These are phyloP conservation scores for Neurospora sp. DNA, from an alignment of 495 filamentous ascomycete species.

Conservation along the genomic window DNA sequence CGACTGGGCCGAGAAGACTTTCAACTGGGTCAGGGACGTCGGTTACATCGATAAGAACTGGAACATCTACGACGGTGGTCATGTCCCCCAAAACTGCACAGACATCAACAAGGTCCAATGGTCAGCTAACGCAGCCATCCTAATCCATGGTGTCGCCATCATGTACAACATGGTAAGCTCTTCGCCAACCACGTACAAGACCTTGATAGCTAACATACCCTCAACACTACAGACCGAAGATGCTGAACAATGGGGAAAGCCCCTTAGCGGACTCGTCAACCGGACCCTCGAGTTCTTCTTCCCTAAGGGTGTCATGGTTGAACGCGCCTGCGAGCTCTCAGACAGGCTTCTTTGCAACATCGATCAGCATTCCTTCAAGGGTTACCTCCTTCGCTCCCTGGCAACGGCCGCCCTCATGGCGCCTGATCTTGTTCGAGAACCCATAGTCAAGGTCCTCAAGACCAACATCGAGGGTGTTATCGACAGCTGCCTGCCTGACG, in stretches of 20 bases:
- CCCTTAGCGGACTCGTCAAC: slow-evolving; percentile 43
- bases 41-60: slow-evolving; percentile 42
- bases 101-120: slow-evolving; percentile 45
- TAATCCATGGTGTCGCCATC: slow-evolving; percentile 56
- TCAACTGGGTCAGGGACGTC: slow-evolving; percentile 50
- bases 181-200: neutral
- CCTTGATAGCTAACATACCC: neutral
- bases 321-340: slow-evolving; percentile 55
- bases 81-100: slow-evolving; percentile 40
- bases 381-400: slow-evolving; percentile 77
- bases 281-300: slow-evolving; percentile 47
- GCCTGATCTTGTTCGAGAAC: slow-evolving; percentile 46
- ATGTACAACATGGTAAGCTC: slow-evolving; percentile 53
- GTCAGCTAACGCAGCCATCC: slow-evolving; percentile 61
- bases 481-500: slow-evolving; percentile 50
- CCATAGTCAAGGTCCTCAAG: slow-evolving; percentile 52
- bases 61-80: slow-evolving; percentile 49
- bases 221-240: slow-evolving; percentile 34
- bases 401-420: slow-evolving; percentile 57
- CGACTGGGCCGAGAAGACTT: slow-evolving; percentile 58
- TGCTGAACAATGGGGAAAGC: slow-evolving; percentile 40
- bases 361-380: slow-evolving; percentile 79
- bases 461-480: slow-evolving; percentile 58
- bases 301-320: slow-evolving; percentile 41
- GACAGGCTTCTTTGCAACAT: slow-evolving; percentile 46